A percentile compares a stretch with the other conserved stretches of the same genome.
Evolutionary conservation across 495 filamentous ascomycete species (phyloP).

Genomic region (Podospora pseudoanserina): DNA sequence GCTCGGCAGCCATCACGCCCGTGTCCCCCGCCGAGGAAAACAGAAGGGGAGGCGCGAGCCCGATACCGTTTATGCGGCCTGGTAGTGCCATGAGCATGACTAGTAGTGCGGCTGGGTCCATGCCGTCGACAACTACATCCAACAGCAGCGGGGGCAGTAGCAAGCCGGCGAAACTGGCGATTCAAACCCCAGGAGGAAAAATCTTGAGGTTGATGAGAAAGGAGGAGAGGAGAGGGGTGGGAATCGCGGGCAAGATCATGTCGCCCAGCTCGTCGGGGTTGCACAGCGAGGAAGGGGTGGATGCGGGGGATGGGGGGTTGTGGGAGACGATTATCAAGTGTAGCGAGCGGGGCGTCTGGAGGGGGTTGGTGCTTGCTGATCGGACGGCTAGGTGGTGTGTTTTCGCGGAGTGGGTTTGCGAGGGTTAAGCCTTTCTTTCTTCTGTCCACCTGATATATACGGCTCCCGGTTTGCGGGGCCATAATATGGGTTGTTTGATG

Average conservation of each 20-base stretch:
- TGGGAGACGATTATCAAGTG: conserved; percentile 99
- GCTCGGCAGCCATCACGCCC: conserved; percentile 46
- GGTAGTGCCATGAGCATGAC: conserved; percentile 79
- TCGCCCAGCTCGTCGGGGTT: conserved; percentile 17
- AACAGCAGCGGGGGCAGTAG: conserved; percentile 40
- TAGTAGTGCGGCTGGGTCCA: conserved; percentile 53
- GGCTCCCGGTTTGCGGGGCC: background rate
- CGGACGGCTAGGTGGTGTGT: conserved; percentile 96
- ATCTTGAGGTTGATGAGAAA: conserved; percentile 88
- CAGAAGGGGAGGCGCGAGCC: conserved; percentile 52
- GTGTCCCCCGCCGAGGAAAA: conserved; percentile 43
- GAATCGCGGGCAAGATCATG: conserved; percentile 36
- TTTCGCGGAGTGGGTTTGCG: conserved; percentile 89
- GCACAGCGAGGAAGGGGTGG: conserved; percentile 42
- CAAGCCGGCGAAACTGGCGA: conserved; percentile 93
- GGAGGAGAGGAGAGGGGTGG: conserved; percentile 61
- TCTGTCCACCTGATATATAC: background rate
- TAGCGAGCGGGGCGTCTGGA: conserved; percentile 85
- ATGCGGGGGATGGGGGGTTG: conserved; percentile 67
- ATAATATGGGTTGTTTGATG: background rate
- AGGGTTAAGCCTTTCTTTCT: conserved; percentile 16
- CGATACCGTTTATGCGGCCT: conserved; percentile 68
- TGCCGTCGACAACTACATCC: conserved; percentile 41
- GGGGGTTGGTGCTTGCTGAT: conserved; percentile 90
- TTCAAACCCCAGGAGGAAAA: conserved; percentile 93